Base-by-base conservation (phyloP, 2,329 filamentous ascomycete genomes). In the Sarocladium oryzae region DNA sequence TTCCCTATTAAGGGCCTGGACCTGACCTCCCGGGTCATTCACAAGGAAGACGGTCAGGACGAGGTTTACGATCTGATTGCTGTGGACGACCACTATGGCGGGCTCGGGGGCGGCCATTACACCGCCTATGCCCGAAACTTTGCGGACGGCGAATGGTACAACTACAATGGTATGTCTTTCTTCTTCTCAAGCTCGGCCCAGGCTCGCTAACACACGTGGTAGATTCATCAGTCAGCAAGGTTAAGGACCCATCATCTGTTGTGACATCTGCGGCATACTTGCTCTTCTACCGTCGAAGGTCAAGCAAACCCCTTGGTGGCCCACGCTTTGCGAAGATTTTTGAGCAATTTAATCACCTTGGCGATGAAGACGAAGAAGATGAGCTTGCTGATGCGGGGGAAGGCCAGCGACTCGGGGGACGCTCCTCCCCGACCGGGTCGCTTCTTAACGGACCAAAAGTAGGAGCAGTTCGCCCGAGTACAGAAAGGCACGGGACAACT, bases 71-170 rank as follows among this genome's bases (percentile, higher is more conserved):
- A 99, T 66, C 75, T 99, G 28, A 93, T 99, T 63, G 93, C 86
- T 13, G 90, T 99, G 2, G 93, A 99, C 67, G 92, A 96, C 64
- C 93, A 99, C 67, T 96, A 87, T 65, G 93, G 93, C 54, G 89
- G 90, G 26, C 79, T 99, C 33, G 90, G 90, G 54, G 93, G 93
- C 37, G 93, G 93, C 1, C 93, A 99, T 68, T 99, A 99, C 71
- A 97, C 91, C 18, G 93, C 93, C 24, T 91, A 85, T 66, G 91
- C 90, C 35, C 91, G 89, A 72, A 97, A 96, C 66, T 96, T 96
- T 68, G 76, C 88, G 54, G 89, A 95, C 61, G 80, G 80, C 52
- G 77, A 87, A 66, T 99, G 93, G 93, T 96, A 96, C 66, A 88
- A 95, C 59, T 97, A 95, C 67, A 97, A 99, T 66, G 92, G 91